phyloP scores from a whole-genome alignment of 805 yeast genomes.

The Myxozyma neglecta region DNA sequence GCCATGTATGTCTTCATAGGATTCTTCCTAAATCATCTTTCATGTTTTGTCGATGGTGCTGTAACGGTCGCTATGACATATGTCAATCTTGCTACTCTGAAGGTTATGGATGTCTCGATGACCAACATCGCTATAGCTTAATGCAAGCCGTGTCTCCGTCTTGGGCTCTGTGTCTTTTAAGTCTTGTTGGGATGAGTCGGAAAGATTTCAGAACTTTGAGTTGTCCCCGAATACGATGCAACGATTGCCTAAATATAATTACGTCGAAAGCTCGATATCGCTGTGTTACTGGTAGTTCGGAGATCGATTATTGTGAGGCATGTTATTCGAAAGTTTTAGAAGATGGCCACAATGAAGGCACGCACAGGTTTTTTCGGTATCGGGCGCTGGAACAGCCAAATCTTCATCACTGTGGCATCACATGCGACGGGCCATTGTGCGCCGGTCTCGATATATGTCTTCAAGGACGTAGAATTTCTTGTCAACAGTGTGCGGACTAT shows the following conservation, averaged over 20 bases:
- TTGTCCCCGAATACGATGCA: neutral
- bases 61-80: neutral
- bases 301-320: neutral
- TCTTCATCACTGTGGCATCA: slow-evolving; percentile 5
- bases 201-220: neutral
- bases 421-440: slow-evolving; percentile 3
- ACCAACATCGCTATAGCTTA: neutral
- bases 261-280: neutral
- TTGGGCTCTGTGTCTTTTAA: neutral
- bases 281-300: neutral
- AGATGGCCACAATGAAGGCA: neutral
- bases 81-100: neutral
- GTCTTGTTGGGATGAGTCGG: neutral
- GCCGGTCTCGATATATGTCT: neutral
- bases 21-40: neutral
- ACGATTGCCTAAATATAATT: neutral
- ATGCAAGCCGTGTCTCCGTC: neutral
- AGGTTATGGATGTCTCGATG: slow-evolving; percentile 5
- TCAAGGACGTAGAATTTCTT: neutral
- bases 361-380: neutral
- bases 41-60: neutral
- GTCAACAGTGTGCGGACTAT: neutral
- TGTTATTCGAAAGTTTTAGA: neutral
- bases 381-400: neutral
- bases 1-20: neutral